Percentiles rank a stretch among this genome's conserved stretches.
Conservation (phyloP, 768 basidiomycete species). For the Kwoniella sp. region DNA sequence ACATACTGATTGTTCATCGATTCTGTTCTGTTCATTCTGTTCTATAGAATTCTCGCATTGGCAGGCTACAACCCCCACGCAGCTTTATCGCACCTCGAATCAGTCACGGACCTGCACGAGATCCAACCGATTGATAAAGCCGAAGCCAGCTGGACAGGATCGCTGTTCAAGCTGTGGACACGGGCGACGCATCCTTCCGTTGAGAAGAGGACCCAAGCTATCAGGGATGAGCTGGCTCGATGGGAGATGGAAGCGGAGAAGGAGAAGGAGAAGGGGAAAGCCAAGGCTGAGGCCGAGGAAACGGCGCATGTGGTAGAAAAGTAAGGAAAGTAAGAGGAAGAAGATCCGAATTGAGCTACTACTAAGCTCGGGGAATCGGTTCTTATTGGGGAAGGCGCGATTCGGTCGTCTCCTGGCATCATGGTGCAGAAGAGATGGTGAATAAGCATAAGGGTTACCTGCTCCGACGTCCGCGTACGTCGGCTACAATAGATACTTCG, state of each 20-base stretch:
- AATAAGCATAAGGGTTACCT: too few relatives aligned
- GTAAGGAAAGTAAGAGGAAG: too few relatives aligned
- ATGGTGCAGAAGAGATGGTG: too few relatives aligned
- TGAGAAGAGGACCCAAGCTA: constrained; percentile 65
- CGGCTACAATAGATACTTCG: too few relatives aligned
- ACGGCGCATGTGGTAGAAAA: not conserved
- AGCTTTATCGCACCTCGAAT: constrained; percentile 82
- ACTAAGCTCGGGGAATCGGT: too few relatives aligned
- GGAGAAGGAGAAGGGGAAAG: not conserved
- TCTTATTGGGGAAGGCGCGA: too few relatives aligned
- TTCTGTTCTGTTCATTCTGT: not conserved
- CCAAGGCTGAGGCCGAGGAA: not conserved
- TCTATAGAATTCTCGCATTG: constrained; percentile 79
- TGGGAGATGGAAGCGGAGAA: constrained; percentile 63
- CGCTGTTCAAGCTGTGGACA: constrained; percentile 60
- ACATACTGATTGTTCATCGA: too few relatives aligned
- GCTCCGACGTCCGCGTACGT: too few relatives aligned
- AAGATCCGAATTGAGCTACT: too few relatives aligned
- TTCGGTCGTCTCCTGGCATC: too few relatives aligned
- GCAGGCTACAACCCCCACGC: constrained; percentile 85
- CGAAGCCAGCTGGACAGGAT: constrained; percentile 54
- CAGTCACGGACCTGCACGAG: constrained; percentile 47
- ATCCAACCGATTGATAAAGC: constrained; percentile 37
- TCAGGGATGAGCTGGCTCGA: constrained; percentile 69
- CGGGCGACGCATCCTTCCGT: constrained; percentile 68